Evolutionary conservation across 2,329 filamentous ascomycete genomes (phyloP), one percentile per base, ranked within the genome.

Genomic region (Hortaea sp.): DNA sequence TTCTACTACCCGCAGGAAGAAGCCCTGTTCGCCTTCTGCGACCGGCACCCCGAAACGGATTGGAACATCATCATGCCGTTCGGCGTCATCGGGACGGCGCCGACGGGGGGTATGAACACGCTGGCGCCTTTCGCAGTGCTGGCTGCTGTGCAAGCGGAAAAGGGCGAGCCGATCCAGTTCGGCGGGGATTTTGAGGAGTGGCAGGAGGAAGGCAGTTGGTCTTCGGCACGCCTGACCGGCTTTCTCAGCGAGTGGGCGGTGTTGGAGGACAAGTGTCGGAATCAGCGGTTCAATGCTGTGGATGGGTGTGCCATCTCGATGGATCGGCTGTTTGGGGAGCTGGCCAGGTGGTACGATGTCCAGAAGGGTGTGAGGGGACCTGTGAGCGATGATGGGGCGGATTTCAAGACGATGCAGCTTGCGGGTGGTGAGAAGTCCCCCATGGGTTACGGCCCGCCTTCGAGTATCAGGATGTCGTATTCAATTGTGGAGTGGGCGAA

Each of bases 1-100:
- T 76, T 76, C 55, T 76, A 76, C 63, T 76, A 74, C 51, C 54
- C 63, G 0, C 72, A 76, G 56, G 72, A 76, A 58, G 71, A 75
- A 47, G 57, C 59, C 4, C 62, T 76, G 4, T 61, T 57, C 37
- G 53, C 58, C 0, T 75, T 63, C 52, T 71, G 70, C 53, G 45
- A 55, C 9, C 46, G 54, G 10, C 51, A 58, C 4, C 54, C 68
- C 7, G 46, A 47, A 11, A 55, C 58, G 3, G 48, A 49, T 7
- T 76, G 68, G 69, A 74, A 69, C 46, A 57, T 74, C 7, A 64
- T 65, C 6, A 66, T 68, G 46, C 73, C 73, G 0, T 65, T 64
- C 0, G 66, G 61, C 46, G 70, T 76, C 42, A 53, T 71, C 27
- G 72, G 72, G 5, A 68, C 69, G 0, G 71, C 73, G 0, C 66